These are phyloP conservation scores for Serpula lacrymans DNA, from an alignment of 768 basidiomycete genomes.

Conservation along the genomic window DNA sequence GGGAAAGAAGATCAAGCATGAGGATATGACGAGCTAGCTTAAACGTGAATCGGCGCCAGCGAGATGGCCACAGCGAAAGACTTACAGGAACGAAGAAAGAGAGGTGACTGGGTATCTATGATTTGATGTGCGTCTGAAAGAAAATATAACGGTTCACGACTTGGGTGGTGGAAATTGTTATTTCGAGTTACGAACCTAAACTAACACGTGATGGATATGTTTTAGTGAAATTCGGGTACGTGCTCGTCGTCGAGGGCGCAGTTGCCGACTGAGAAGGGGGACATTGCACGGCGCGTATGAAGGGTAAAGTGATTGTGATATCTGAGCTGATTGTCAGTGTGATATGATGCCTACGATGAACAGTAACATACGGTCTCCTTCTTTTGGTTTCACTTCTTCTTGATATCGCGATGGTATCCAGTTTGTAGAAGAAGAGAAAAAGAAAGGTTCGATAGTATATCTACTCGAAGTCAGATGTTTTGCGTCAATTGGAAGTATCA, in stretches of 20 bases:
- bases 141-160: neutral
- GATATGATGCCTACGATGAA: too few species aligned
- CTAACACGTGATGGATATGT: slow-evolving; percentile 1
- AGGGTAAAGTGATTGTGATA: slow-evolving; percentile 41
- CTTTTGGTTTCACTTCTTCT: slow-evolving; percentile 36
- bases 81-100: slow-evolving; percentile 19
- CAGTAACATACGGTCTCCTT: slow-evolving; percentile 56
- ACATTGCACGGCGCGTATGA: slow-evolving; percentile 37
- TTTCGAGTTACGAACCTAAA: neutral
- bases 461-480: slow-evolving; percentile 16
- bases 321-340: slow-evolving; percentile 23
- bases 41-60: neutral
- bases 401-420: slow-evolving; percentile 69
- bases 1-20: slow-evolving; percentile 34
- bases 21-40: slow-evolving; percentile 19
- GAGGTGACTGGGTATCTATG: slow-evolving; percentile 33
- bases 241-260: slow-evolving; percentile 8
- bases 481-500: neutral
- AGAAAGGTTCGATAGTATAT: slow-evolving; percentile 60
- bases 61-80: slow-evolving; percentile 1
- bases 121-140: slow-evolving; percentile 13
- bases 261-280: slow-evolving; percentile 22
- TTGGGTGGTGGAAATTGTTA: neutral
- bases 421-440: slow-evolving; percentile 59
- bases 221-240: neutral